Percentiles rank a stretch among this genome's conserved stretches.
Conservation (phyloP, 495 filamentous ascomycete species). For the Aspergillus cristatus region DNA sequence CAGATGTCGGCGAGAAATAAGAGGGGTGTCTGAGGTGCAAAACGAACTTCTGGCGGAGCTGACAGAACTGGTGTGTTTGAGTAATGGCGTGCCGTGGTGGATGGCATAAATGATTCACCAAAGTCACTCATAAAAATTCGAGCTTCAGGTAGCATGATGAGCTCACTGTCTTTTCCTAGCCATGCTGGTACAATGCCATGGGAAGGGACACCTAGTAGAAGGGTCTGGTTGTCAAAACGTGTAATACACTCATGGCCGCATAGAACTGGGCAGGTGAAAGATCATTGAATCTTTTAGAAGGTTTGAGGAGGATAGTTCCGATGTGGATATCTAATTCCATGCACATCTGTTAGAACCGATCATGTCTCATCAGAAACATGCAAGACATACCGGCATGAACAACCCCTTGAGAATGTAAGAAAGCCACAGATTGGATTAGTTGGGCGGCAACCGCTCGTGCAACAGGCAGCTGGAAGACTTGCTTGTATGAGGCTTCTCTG, state of each 20-base stretch:
- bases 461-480: constrained; percentile 7
- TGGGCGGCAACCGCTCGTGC: constrained; percentile 12
- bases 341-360: too few relatives aligned
- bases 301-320: background rate
- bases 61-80: background rate
- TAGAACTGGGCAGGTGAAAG: background rate
- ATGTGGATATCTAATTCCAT: background rate
- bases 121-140: background rate
- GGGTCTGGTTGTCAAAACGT: background rate
- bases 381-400: constrained; percentile 8
- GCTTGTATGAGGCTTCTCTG: constrained; percentile 3
- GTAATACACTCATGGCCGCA: background rate
- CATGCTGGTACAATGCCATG: background rate
- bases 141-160: background rate
- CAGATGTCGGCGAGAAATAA: background rate
- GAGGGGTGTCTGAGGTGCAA: background rate
- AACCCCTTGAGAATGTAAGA: constrained; percentile 8
- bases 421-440: constrained; percentile 9
- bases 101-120: background rate
- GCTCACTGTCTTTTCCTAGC: background rate
- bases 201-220: background rate
- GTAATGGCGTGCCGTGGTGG: background rate
- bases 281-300: background rate
- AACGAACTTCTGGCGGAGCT: background rate
- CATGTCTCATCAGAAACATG: too few relatives aligned